These are phyloP conservation scores for Boletus insuetus DNA, from an alignment of 768 basidiomycete species.

Conservation along the genomic window DNA sequence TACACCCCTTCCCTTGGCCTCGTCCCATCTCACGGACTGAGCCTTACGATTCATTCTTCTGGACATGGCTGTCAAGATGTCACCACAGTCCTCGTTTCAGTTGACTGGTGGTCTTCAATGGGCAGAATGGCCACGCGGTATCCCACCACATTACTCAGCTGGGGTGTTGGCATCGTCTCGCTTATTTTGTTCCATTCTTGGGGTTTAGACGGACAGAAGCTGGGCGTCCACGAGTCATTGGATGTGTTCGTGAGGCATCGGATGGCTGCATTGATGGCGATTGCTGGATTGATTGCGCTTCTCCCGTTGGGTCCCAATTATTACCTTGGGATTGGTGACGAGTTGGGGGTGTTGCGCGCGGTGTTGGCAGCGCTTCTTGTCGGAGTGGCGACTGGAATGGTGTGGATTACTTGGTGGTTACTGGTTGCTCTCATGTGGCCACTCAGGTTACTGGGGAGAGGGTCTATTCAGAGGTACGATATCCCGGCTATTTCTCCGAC, in stretches of 20 bases:
- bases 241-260: constrained; percentile 37
- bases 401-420: constrained; percentile 57
- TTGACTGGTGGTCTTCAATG: constrained; percentile 72
- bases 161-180: constrained; percentile 70
- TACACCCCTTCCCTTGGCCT: constrained; percentile 41
- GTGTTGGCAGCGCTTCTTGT: constrained; percentile 56
- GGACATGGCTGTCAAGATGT: constrained; percentile 45
- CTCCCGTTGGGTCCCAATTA: constrained; percentile 55
- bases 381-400: constrained; percentile 61
- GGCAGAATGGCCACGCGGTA: constrained; percentile 75
- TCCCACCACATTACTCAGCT: constrained; percentile 65
- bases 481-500: not conserved
- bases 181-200: constrained; percentile 55
- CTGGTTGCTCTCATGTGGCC: constrained; percentile 49
- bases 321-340: constrained; percentile 60
- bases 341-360: constrained; percentile 37
- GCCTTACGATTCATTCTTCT: constrained; percentile 59
- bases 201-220: constrained; percentile 35
- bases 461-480: constrained; percentile 17
- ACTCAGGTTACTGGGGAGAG: constrained; percentile 21
- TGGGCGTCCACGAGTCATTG: constrained; percentile 51
- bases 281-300: constrained; percentile 45
- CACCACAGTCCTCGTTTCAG: constrained; percentile 42
- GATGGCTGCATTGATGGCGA: constrained; percentile 42
- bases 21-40: constrained; percentile 37